Conservation (phyloP, 1,284 basidiomycete species). For the Marasmius oreades region DNA sequence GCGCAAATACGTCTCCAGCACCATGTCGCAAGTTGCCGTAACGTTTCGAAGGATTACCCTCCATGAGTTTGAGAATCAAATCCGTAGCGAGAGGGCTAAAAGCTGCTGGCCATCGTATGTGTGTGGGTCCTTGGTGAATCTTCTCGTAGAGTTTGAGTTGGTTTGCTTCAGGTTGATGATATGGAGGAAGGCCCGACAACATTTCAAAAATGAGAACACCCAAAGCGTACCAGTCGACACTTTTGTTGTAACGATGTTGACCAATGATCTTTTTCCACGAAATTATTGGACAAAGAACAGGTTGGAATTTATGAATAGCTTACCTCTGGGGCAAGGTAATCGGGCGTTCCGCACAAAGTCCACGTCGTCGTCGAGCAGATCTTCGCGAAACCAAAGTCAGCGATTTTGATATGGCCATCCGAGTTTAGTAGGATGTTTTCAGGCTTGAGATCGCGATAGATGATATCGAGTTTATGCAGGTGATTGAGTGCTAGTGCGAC, state of each 20-base stretch:
- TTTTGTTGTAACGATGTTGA: constrained; percentile 94
- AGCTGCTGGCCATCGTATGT: constrained; percentile 81
- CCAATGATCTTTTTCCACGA: constrained; percentile 70
- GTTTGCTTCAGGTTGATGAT: constrained; percentile 64
- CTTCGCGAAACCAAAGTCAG: constrained; percentile 98
- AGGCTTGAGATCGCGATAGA: constrained; percentile 97
- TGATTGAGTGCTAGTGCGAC: constrained; percentile 95
- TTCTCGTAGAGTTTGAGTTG: constrained; percentile 75
- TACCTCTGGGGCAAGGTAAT: constrained; percentile 92
- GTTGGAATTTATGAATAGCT: constrained; percentile 12
- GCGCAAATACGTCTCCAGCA: constrained; percentile 93
- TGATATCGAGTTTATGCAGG: constrained; percentile 87
- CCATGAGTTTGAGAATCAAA: constrained; percentile 88
- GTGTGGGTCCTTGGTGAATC: constrained; percentile 72
- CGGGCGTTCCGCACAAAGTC: constrained; percentile 97
- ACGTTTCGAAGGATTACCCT: constrained; percentile 86
- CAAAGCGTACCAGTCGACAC: constrained; percentile 98
- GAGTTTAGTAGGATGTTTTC: constrained; percentile 93
- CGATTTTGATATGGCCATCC: constrained; percentile 97
- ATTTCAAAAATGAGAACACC: constrained; percentile 98
- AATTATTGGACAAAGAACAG: constrained; percentile 2
- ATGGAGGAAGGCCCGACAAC: constrained; percentile 84
- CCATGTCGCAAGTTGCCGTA: constrained; percentile 92
- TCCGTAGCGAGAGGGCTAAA: constrained; percentile 79
- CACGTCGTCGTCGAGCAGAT: constrained; percentile 88